Evolutionary conservation across 2,329 filamentous ascomycete genomes (phyloP).

Genomic region (Penicillium crustosum): DNA sequence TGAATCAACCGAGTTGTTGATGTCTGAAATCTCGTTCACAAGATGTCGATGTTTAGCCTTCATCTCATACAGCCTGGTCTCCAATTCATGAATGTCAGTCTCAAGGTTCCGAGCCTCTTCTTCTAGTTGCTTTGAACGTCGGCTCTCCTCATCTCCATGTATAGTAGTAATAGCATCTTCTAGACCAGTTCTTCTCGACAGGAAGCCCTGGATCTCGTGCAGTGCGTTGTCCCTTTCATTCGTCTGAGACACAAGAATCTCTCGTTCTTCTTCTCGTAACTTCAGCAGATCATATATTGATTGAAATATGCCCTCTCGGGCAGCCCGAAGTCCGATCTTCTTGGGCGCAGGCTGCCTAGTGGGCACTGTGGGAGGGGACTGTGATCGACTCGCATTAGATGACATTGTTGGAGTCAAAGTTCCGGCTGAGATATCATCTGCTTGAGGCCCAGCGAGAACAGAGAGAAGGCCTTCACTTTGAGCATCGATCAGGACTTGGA

Average conservation of each 20-base stretch:
- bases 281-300: constrained; percentile 57
- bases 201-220: constrained; percentile 53
- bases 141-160: constrained; percentile 47
- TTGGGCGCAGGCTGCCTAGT: constrained; percentile 42
- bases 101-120: constrained; percentile 55
- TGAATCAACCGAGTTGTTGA: constrained; percentile 59
- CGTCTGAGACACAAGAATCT: constrained; percentile 49
- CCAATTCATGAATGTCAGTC: constrained; percentile 57
- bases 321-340: constrained; percentile 54
- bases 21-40: constrained; percentile 52
- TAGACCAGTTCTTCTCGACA: constrained; percentile 51
- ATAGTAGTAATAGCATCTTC: constrained; percentile 53
- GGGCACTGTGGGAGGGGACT: constrained; percentile 39
- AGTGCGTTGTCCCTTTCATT: constrained; percentile 49
- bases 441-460: constrained; percentile 43
- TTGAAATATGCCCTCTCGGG: constrained; percentile 57
- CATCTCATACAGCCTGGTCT: constrained; percentile 56
- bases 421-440: constrained; percentile 50
- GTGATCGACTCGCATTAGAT: constrained; percentile 31
- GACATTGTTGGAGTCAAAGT: constrained; percentile 38
- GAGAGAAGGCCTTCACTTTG: constrained; percentile 59
- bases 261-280: constrained; percentile 58
- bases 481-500: constrained; percentile 61
- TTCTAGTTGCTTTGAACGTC: constrained; percentile 47
- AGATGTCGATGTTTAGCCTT: constrained; percentile 56